Evolutionary conservation across 2,329 filamentous ascomycete species (phyloP).

Genomic region (Xylaria sp.): DNA sequence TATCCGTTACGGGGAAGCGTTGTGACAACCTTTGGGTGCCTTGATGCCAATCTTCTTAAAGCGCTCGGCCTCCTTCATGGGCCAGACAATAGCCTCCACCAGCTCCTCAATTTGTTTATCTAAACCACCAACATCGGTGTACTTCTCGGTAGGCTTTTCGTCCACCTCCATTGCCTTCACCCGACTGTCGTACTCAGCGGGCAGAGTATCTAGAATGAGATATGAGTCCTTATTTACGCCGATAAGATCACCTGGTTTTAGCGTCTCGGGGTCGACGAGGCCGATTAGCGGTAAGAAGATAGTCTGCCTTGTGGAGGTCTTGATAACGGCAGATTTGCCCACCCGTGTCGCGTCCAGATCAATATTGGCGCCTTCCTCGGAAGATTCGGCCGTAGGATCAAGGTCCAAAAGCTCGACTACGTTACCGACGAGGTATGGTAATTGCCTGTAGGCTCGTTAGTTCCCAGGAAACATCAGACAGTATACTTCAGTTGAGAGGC

Average conservation of each 20-base stretch:
- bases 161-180: slow-evolving; percentile 99
- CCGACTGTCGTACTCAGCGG: slow-evolving; percentile 97
- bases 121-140: slow-evolving; percentile 95
- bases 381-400: slow-evolving; percentile 94
- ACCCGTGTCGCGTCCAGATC: slow-evolving; percentile 96
- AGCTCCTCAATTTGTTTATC: slow-evolving; percentile 99
- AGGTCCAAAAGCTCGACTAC: slow-evolving; percentile 97
- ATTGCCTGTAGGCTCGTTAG: slow-evolving; percentile 72
- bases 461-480: neutral
- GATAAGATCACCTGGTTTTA: slow-evolving; percentile 96
- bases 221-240: slow-evolving; percentile 99
- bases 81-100: slow-evolving; percentile 98
- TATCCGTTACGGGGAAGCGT: slow-evolving; percentile 15
- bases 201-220: slow-evolving; percentile 93
- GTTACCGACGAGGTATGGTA: slow-evolving; percentile 97
- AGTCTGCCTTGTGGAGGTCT: slow-evolving; percentile 97
- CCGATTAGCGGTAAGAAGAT: slow-evolving; percentile 98
- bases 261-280: slow-evolving; percentile 91
- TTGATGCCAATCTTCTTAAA: slow-evolving; percentile 99
- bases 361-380: slow-evolving; percentile 98
- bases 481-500: neutral
- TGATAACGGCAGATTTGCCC: slow-evolving; percentile 98
- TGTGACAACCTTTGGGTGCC: slow-evolving; percentile 86
- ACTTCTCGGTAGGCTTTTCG: slow-evolving; percentile 99
- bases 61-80: slow-evolving; percentile 98